Evolutionary conservation across 2,329 filamentous ascomycete species (phyloP), one percentile per base, ranked within the genome.

Genomic region (Torrubiellomyces zombiae): DNA sequence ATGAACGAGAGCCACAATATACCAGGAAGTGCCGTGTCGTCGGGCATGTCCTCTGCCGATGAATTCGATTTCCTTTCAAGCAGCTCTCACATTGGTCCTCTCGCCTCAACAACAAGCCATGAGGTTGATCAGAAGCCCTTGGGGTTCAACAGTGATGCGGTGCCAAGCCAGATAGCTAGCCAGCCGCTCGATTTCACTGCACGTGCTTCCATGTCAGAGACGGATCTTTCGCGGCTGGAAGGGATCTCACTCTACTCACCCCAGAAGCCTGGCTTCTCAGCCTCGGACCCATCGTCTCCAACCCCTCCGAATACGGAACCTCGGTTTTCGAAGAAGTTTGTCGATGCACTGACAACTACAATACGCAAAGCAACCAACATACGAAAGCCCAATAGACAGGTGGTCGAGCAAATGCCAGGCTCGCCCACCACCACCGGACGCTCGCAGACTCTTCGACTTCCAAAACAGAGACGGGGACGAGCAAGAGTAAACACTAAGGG

Each of bases 221-320:
- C 55, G 18, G 57, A 60, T 34, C 44, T 62, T n/a, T 47, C 57
- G 7, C 45, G 50, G 16, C 45, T 62, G 3, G 55, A 60, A 33
- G 52, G 52, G n/a, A 60, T 62, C 32, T 55, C 55, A n/a, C 35
- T 60, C 14, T 49, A 50, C 28, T 53, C 49, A 7, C 48, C 50
- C 13, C 44, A 47, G 28, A 40, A 40, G 22, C 34, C 23, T 11
- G 20, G 19, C 20, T 33, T 32, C 24, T 37, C 42, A 23, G 33
- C 36, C 29, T 48, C 44, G 14, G 38, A 46, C 21, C 47, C 43
- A 13, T 35, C 44, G 7, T 46, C 45, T 22, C 46, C 46, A 15
- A 44, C 43, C 14, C 46, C 44, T n/a, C 42, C 43, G 8, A 46
- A 30, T 12, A 44, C 40, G 14, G 34, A 31, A 16, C 34, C 27